A percentile compares a stretch with the other conserved stretches of the same genome.
Evolutionary conservation across 1,284 basidiomycete species (phyloP).

Genomic region (Marasmius fiardii): DNA sequence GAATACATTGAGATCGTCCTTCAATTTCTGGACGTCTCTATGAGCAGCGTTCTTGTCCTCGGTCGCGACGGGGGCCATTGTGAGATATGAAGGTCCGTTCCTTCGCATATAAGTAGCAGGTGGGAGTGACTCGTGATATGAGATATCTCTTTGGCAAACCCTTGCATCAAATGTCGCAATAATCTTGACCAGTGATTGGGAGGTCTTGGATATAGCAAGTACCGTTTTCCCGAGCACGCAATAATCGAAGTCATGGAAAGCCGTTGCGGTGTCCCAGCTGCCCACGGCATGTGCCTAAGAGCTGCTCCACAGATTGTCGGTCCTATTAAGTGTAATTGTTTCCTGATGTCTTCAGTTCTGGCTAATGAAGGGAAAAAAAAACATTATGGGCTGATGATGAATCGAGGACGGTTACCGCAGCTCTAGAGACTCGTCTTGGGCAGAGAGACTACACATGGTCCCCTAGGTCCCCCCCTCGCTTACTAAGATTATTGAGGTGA

Average conservation of each 20-base stretch:
- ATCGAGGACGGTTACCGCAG: too few species aligned
- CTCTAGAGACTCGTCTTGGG: too few species aligned
- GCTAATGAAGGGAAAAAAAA: too few species aligned
- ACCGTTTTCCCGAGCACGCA: too few species aligned
- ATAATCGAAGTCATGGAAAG: too few species aligned
- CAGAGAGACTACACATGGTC: too few species aligned
- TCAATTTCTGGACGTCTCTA: slow-evolving; percentile 18
- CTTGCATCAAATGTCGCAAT: slow-evolving; percentile 1
- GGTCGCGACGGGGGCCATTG: slow-evolving; percentile 46
- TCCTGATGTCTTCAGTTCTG: too few species aligned
- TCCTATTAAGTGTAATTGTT: too few species aligned
- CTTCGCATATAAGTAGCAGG: neutral
- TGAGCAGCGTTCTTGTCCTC: slow-evolving; percentile 19
- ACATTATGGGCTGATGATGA: too few species aligned
- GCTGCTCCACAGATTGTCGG: too few species aligned
- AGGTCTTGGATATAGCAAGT: neutral
- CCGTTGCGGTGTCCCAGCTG: neutral
- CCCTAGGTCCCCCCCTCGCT: too few species aligned
- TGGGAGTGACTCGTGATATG: neutral
- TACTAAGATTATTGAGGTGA: neutral
- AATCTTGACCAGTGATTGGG: neutral
- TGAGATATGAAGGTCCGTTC: neutral
- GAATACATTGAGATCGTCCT: slow-evolving; percentile 30
- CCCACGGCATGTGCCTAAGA: too few species aligned
- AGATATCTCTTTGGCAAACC: neutral